These are phyloP conservation scores for Mortierella hygrophila DNA, from an alignment of 192 early-diverging fungal genomes.

Conservation along the genomic window DNA sequence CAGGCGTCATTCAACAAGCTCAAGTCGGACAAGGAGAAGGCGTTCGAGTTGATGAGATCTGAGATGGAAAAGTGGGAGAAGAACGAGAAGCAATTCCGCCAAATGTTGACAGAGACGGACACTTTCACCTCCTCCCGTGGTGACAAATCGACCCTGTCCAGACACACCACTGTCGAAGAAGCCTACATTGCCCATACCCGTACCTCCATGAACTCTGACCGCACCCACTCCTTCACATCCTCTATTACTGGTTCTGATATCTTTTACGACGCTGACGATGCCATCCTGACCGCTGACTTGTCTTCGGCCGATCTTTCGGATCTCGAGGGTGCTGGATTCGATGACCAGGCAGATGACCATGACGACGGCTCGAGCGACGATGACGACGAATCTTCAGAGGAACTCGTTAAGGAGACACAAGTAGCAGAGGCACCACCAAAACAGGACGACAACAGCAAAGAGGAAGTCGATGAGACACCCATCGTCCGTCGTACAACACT, in stretches of 20 bases:
- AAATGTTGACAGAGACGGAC: conserved; percentile 43
- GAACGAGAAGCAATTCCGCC: conserved; percentile 53
- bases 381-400: conserved; percentile 65
- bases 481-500: conserved; percentile 75
- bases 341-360: conserved; percentile 61
- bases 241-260: conserved; percentile 58
- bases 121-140: conserved; percentile 15
- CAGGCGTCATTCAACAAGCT: conserved; percentile 39
- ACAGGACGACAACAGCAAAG: not conserved
- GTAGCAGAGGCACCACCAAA: conserved; percentile 5
- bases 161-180: conserved; percentile 35
- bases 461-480: conserved; percentile 12
- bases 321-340: conserved; percentile 61
- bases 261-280: conserved; percentile 83
- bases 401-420: not conserved
- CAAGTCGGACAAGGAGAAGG: conserved; percentile 54
- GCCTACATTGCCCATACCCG: conserved; percentile 37
- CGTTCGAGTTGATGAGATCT: conserved; percentile 49
- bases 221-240: conserved; percentile 54
- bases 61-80: conserved; percentile 60
- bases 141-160: conserved; percentile 29
- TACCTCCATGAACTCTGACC: conserved; percentile 39
- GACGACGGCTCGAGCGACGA: conserved; percentile 59
- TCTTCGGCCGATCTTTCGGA: conserved; percentile 60
- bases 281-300: conserved; percentile 58